A percentile compares a stretch with the other conserved stretches of the same genome.
phyloP scores from a whole-genome alignment of 1,284 basidiomycete genomes.

The Bjerkandera adusta region DNA sequence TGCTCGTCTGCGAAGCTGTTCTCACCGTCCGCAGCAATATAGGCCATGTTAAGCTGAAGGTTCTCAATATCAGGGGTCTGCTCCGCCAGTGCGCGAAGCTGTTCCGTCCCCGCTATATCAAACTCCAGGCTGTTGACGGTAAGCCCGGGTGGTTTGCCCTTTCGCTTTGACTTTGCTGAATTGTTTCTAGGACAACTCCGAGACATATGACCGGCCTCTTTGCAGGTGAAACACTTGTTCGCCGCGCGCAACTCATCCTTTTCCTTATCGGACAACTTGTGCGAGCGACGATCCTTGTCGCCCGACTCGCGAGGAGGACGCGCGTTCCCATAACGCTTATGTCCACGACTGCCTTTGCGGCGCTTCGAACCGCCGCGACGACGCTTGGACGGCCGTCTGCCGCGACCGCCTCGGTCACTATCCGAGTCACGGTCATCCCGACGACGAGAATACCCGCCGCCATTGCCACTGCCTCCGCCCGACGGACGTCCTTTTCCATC shows the following conservation, averaged over 20 bases:
- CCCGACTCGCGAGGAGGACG: too few species aligned
- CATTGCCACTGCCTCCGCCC: too few species aligned
- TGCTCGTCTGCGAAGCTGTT: too few species aligned
- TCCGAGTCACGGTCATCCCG: too few species aligned
- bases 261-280: slow-evolving; percentile 7
- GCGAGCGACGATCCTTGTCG: not conserved
- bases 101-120: not conserved
- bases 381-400: too few species aligned
- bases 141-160: slow-evolving; percentile 16
- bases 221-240: slow-evolving; percentile 17
- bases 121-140: slow-evolving; percentile 2
- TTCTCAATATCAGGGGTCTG: not conserved
- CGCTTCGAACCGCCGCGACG: too few species aligned
- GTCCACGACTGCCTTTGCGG: too few species aligned
- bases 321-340: too few species aligned
- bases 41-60: not conserved
- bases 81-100: slow-evolving; percentile 4
- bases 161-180: slow-evolving; percentile 7
- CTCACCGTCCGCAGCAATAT: not conserved
- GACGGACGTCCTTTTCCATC: too few species aligned
- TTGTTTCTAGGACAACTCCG: slow-evolving; percentile 13
- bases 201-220: slow-evolving; percentile 14
- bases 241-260: slow-evolving; percentile 7
- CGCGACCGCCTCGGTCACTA: too few species aligned
- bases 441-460: too few species aligned